phyloP scores from a whole-genome alignment of 1,284 basidiomycete genomes.

The Phenoliferia sp. region DNA sequence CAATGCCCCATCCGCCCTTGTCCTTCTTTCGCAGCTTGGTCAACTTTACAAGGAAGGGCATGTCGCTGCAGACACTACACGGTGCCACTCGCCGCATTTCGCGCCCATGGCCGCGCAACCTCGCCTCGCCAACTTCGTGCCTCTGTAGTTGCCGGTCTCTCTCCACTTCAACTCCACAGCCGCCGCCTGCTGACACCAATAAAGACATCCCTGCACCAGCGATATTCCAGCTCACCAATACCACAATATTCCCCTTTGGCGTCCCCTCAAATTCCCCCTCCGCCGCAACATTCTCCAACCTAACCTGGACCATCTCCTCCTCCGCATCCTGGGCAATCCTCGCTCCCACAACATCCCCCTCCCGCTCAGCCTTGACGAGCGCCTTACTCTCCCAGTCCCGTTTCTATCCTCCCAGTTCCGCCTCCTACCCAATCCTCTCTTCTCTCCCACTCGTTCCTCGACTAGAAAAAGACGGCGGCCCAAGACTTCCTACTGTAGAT shows the following conservation, averaged over 20 bases:
- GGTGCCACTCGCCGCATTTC: too few relatives aligned
- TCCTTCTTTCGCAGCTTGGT: too few relatives aligned
- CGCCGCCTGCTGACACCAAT: neutral
- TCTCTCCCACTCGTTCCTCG: conserved; percentile 10
- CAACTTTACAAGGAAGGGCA: too few relatives aligned
- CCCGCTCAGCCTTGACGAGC: conserved; percentile 8
- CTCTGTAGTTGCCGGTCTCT: too few relatives aligned
- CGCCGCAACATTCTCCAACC: conserved; percentile 9
- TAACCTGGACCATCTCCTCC: conserved; percentile 16
- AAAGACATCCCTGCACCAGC: neutral
- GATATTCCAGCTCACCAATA: conserved; percentile 9
- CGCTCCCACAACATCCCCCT: conserved; percentile 6
- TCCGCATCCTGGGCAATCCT: conserved; percentile 26
- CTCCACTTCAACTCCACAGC: too few relatives aligned
- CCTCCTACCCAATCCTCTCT: conserved; percentile 19
- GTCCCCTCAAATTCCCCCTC: conserved; percentile 16
- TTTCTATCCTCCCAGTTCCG: conserved; percentile 13
- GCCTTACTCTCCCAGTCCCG: conserved; percentile 19
- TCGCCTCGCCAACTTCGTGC: too few relatives aligned
- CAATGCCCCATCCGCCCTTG: too few relatives aligned
- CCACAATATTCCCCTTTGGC: conserved; percentile 26
- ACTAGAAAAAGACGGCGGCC: conserved; percentile 14
- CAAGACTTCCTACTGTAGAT: conserved; percentile 19
- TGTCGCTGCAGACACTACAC: too few relatives aligned
- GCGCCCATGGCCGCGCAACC: too few relatives aligned